Percentiles rank a stretch among this genome's conserved stretches.
Evolutionary conservation across 2,329 filamentous ascomycete genomes (phyloP).

Genomic region (Microcyclospora pomicola): DNA sequence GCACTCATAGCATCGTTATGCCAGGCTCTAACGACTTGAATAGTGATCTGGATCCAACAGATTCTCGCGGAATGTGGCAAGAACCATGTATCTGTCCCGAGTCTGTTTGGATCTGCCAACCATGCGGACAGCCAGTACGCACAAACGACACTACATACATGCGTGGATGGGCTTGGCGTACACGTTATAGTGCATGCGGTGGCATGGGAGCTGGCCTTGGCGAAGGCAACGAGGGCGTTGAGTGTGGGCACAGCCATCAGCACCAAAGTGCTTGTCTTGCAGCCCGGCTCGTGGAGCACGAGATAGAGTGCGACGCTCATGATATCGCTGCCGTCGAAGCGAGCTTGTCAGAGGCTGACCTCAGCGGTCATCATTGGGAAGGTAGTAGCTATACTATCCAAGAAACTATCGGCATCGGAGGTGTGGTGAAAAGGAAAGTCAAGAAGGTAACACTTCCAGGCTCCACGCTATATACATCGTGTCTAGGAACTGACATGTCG

Average conservation of each 20-base stretch:
- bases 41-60: too few species aligned
- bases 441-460: slow-evolving; percentile 37
- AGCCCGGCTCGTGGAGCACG: slow-evolving; percentile 62
- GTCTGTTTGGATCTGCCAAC: slow-evolving; percentile 71
- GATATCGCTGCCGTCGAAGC: slow-evolving; percentile 43
- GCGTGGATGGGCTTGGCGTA: slow-evolving; percentile 78
- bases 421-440: slow-evolving; percentile 75
- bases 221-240: slow-evolving; percentile 75
- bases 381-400: slow-evolving; percentile 68
- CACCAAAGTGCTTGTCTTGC: slow-evolving; percentile 52
- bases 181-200: slow-evolving; percentile 64
- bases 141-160: slow-evolving; percentile 44
- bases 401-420: slow-evolving; percentile 84
- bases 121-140: slow-evolving; percentile 61
- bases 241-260: slow-evolving; percentile 59
- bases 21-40: too few species aligned
- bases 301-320: slow-evolving; percentile 73
- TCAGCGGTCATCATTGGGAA: slow-evolving; percentile 30
- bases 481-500: too few species aligned
- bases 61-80: too few species aligned
- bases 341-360: slow-evolving; percentile 17
- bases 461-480: slow-evolving; percentile 41
- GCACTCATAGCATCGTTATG: too few species aligned
- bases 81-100: slow-evolving; percentile 43
- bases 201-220: slow-evolving; percentile 77